Base-by-base conservation (phyloP, 2,329 filamentous ascomycete genomes). In the Alternaria arbusti region DNA sequence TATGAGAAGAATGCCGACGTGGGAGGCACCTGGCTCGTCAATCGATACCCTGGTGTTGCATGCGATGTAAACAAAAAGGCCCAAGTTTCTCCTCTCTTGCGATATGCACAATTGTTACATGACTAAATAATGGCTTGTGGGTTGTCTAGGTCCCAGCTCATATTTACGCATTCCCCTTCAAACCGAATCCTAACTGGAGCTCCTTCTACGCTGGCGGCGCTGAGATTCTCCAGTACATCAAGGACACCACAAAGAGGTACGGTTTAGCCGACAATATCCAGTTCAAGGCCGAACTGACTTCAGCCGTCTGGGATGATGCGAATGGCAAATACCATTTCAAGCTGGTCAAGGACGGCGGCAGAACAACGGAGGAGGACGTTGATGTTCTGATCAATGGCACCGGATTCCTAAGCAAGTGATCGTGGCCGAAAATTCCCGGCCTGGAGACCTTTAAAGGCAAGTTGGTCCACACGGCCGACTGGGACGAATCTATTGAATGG, bases 1-100 rank as follows among this genome's bases (percentile, higher is more conserved):
- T 20, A 20, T 20, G 81, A 83, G 65, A 82, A 82, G 70, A 82
- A 82, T 59, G 69, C 72, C 36, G 78, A 81, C 45, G 77, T 82
- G 40, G 78, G 79, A 66, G 79, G 70, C 17, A 82, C 79, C 4
- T 82, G 81, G 80, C 67, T 82, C 1, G 79, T 80, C 61, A 81
- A 81, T 59, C 69, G 74, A 52, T 75, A 74, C 47, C 67, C 67
- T 20, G 20, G 20, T 20, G 20, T 20, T 20, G 20, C 20, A 20
- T 20, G 20, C 20, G 20, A 15, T 61, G 80, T 6, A 55, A 36
- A 26, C 13, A 32, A 20, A 25, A 47, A 9, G 26, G 13, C 25
- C 20, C 20, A 20, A 20, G 20, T 20, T 20, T 20, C 20, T 20
- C 20, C 20, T 20, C 20, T 20, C 20, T 20, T 20, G 20, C 20